These are phyloP conservation scores for Platanus orientalis DNA, from an alignment of 164 flowering plant species.

Conservation along the genomic window DNA sequence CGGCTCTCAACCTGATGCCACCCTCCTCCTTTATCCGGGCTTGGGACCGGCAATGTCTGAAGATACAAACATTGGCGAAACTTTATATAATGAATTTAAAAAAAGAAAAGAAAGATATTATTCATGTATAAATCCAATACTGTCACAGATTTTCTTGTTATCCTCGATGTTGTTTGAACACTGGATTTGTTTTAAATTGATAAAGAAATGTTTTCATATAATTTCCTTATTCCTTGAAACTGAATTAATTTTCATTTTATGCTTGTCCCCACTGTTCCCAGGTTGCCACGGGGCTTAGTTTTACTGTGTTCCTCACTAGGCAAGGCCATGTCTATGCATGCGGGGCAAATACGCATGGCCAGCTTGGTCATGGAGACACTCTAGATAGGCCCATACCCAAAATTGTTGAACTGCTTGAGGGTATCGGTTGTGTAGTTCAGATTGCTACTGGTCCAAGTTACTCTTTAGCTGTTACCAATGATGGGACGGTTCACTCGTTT, in stretches of 20 bases:
- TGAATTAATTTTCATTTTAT: slow-evolving; percentile 15
- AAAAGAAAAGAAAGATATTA: too few relatives aligned
- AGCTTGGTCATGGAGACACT: slow-evolving; percentile 90
- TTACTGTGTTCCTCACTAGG: slow-evolving; percentile 71
- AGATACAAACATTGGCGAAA: too few relatives aligned
- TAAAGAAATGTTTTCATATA: too few relatives aligned
- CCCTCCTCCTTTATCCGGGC: too few relatives aligned
- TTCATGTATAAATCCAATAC: too few relatives aligned
- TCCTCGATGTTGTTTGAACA: too few relatives aligned
- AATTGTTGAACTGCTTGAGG: slow-evolving; percentile 45
- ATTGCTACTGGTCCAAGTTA: slow-evolving; percentile 84
- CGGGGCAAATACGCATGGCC: slow-evolving; percentile 76
- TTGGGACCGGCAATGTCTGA: too few relatives aligned
- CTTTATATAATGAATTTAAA: too few relatives aligned
- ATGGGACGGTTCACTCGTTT: slow-evolving; percentile 84
- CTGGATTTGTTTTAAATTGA: too few relatives aligned
- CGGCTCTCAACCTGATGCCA: too few relatives aligned
- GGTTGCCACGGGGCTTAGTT: slow-evolving; percentile 89
- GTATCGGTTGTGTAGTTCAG: slow-evolving; percentile 61
- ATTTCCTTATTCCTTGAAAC: background rate
- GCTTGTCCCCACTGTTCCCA: slow-evolving; percentile 8
- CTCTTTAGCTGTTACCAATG: slow-evolving; percentile 57
- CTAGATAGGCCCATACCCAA: slow-evolving; percentile 65
- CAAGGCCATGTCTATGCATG: slow-evolving; percentile 82
- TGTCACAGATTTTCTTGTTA: too few relatives aligned